These are phyloP conservation scores for Primulina eburnea DNA, from an alignment of 257 asterid species.

Conservation along the genomic window DNA sequence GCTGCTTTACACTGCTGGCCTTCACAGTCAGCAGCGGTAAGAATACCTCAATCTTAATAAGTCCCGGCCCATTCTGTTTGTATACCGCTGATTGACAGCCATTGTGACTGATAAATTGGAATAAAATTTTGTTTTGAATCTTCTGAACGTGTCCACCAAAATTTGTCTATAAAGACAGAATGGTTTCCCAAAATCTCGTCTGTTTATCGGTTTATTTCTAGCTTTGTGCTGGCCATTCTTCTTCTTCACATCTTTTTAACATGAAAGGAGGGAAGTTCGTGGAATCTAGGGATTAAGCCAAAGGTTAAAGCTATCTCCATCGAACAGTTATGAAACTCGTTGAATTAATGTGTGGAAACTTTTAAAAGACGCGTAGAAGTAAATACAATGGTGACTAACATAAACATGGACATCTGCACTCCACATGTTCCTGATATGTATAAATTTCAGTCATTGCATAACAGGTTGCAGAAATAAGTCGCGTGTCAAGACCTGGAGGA, in stretches of 20 bases:
- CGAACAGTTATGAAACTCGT: neutral
- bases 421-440: neutral
- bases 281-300: neutral
- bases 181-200: neutral
- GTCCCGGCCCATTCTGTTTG: neutral
- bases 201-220: neutral
- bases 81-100: neutral
- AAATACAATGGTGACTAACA: neutral
- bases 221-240: neutral
- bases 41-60: slow-evolving; percentile 22
- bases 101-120: neutral
- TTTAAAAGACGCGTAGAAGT: neutral
- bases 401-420: neutral
- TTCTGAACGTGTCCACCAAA: neutral
- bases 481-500: slow-evolving; percentile 83
- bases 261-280: neutral
- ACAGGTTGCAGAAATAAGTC: slow-evolving; percentile 89
- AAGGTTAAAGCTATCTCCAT: neutral
- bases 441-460: neutral
- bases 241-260: neutral
- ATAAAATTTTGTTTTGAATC: neutral
- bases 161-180: neutral
- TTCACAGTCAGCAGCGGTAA: slow-evolving; percentile 80
- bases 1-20: slow-evolving; percentile 98
- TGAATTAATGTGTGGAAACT: neutral